phyloP scores from a whole-genome alignment of 176 grass and related monocot genomes.

The Saccharum spontaneum region DNA sequence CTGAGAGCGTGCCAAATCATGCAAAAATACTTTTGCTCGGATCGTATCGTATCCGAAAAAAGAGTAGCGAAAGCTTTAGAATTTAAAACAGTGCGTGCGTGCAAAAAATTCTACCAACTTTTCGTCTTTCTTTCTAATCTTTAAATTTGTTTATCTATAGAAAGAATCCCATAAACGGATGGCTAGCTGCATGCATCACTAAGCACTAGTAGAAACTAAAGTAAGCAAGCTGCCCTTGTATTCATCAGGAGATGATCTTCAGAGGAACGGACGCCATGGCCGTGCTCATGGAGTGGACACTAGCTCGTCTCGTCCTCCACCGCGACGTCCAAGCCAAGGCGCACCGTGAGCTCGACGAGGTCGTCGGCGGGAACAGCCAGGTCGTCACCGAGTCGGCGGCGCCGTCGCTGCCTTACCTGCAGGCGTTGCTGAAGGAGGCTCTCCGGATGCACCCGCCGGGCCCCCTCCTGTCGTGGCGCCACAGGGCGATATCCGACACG shows the following conservation, averaged over 20 bases:
- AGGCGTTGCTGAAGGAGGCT: conserved; percentile 71
- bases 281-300: conserved; percentile 81
- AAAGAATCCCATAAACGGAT: conserved; percentile 35
- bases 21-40: conserved; percentile 9
- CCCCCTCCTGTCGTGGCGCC: conserved; percentile 70
- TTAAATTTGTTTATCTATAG: neutral
- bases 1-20: neutral
- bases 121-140: neutral
- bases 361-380: conserved; percentile 37
- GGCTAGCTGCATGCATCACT: neutral
- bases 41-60: conserved; percentile 32
- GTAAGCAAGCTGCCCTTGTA: neutral
- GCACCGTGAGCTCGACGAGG: conserved; percentile 60
- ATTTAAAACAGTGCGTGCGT: neutral
- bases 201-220: neutral
- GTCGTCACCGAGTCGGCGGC: conserved; percentile 38
- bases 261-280: conserved; percentile 88
- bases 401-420: conserved; percentile 62
- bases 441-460: conserved; percentile 85
- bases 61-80: neutral
- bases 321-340: conserved; percentile 59
- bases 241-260: conserved; percentile 85
- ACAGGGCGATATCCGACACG: conserved; percentile 59
- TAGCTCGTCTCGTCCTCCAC: conserved; percentile 71
- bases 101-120: conserved; percentile 19